These are phyloP conservation scores for Fusarium dimerum DNA, from an alignment of 2,329 filamentous ascomycete species.

Conservation along the genomic window DNA sequence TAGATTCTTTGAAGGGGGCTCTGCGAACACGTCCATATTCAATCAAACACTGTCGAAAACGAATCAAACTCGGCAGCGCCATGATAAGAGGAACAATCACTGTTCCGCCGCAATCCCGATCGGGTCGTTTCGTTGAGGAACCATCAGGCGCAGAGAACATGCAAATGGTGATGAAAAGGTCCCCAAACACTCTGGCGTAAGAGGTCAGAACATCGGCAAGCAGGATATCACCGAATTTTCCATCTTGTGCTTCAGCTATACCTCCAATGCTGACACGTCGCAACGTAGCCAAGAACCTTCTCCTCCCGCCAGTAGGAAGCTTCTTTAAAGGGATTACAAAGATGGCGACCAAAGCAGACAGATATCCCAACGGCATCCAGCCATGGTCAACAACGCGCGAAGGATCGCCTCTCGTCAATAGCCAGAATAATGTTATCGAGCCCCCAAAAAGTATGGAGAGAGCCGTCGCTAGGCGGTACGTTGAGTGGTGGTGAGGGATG, in stretches of 20 bases:
- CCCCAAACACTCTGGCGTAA: conserved; percentile 89
- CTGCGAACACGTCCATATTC: conserved; percentile 76
- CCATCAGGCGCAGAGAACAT: conserved; percentile 79
- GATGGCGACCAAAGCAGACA: conserved; percentile 68
- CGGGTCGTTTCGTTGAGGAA: conserved; percentile 76
- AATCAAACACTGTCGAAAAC: conserved; percentile 86
- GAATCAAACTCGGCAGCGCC: conserved; percentile 79
- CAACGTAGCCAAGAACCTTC: conserved; percentile 73
- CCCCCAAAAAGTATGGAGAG: conserved; percentile 70
- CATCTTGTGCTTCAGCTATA: conserved; percentile 80
- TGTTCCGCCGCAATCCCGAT: conserved; percentile 77
- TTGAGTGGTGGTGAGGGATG: conserved; percentile 74
- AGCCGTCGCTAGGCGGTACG: conserved; percentile 80
- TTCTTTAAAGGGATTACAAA: conserved; percentile 74
- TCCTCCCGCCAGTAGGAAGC: conserved; percentile 68
- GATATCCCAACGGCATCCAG: conserved; percentile 83
- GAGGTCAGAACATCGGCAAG: conserved; percentile 93
- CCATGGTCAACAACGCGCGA: conserved; percentile 75
- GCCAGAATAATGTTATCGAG: conserved; percentile 83
- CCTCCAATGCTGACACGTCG: conserved; percentile 81
- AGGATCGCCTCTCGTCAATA: conserved; percentile 69
- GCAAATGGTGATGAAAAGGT: conserved; percentile 85
- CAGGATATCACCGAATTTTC: conserved; percentile 92
- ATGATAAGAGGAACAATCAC: conserved; percentile 84
- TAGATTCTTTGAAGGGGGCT: conserved; percentile 53